Evolutionary conservation across 1,284 basidiomycete genomes (phyloP).

Genomic region (Golubevia sp.): DNA sequence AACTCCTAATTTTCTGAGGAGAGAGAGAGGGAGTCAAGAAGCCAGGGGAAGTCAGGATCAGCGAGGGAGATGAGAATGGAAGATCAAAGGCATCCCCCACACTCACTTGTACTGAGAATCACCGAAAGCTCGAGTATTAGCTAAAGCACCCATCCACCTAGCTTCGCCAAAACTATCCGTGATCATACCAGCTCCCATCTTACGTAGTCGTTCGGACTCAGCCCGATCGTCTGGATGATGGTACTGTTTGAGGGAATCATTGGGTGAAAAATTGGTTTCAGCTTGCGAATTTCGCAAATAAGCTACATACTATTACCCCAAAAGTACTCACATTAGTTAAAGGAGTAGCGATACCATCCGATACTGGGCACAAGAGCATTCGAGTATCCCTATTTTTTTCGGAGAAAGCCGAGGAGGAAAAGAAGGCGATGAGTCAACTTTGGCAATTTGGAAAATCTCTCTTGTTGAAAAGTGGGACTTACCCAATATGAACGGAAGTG

Average conservation of each 20-base stretch:
- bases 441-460: neutral
- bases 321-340: conserved; percentile 66
- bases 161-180: conserved; percentile 95
- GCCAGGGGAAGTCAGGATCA: too few species aligned
- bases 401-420: neutral
- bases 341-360: conserved; percentile 73
- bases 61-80: neutral
- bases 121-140: conserved; percentile 91
- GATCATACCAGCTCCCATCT: conserved; percentile 84
- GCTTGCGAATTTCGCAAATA: too few species aligned
- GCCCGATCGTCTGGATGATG: conserved; percentile 89
- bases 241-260: conserved; percentile 9
- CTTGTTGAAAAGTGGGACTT: conserved; percentile 35
- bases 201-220: conserved; percentile 81
- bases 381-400: conserved; percentile 71
- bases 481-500: conserved; percentile 93
- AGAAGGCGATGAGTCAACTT: neutral
- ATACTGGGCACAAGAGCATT: conserved; percentile 77
- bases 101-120: conserved; percentile 81
- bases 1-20: conserved; percentile 67
- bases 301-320: too few species aligned
- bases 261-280: too few species aligned
- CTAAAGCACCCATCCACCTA: conserved; percentile 93
- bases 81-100: conserved; percentile 5
- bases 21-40: neutral